A percentile compares a stretch with the other conserved stretches of the same genome.
Evolutionary conservation across 148 eudicot genomes (phyloP).

Genomic region (Rhododendron ferrugineum): DNA sequence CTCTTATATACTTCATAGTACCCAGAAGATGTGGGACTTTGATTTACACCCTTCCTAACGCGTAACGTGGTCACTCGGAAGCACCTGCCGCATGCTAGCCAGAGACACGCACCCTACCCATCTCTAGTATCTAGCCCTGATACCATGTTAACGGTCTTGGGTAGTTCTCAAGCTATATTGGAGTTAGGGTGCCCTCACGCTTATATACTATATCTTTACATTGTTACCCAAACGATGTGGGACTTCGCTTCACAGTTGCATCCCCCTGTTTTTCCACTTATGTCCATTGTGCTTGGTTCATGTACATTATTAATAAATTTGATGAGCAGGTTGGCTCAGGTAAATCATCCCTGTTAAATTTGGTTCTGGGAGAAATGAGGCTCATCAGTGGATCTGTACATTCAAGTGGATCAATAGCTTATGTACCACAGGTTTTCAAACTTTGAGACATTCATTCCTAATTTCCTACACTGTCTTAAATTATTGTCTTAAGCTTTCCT

Average conservation of each 20-base stretch:
- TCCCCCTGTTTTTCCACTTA: not conserved
- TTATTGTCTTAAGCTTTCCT: slow-evolving; percentile 17
- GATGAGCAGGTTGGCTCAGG: slow-evolving; percentile 83
- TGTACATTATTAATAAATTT: not conserved
- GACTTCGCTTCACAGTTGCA: not conserved
- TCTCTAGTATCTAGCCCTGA: not conserved
- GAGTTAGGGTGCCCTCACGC: not conserved
- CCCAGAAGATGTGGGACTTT: too few species aligned
- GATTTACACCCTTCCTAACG: too few species aligned
- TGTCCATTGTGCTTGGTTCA: slow-evolving; percentile 3
- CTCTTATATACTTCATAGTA: too few species aligned
- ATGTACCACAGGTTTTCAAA: slow-evolving; percentile 76
- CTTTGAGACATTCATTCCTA: not conserved
- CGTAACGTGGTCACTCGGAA: too few species aligned
- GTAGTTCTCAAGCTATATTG: not conserved
- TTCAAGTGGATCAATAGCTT: slow-evolving; percentile 61
- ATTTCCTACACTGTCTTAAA: not conserved
- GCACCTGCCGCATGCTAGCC: too few species aligned
- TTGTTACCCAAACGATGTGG: not conserved
- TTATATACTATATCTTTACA: not conserved
- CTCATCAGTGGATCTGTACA: slow-evolving; percentile 46
- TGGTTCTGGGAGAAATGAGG: slow-evolving; percentile 74
- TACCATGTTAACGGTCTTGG: not conserved
- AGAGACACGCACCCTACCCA: not conserved
- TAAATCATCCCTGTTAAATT: slow-evolving; percentile 81